Conservation (phyloP, 352 stramenopile species). For the Peronospora farinosa region DNA sequence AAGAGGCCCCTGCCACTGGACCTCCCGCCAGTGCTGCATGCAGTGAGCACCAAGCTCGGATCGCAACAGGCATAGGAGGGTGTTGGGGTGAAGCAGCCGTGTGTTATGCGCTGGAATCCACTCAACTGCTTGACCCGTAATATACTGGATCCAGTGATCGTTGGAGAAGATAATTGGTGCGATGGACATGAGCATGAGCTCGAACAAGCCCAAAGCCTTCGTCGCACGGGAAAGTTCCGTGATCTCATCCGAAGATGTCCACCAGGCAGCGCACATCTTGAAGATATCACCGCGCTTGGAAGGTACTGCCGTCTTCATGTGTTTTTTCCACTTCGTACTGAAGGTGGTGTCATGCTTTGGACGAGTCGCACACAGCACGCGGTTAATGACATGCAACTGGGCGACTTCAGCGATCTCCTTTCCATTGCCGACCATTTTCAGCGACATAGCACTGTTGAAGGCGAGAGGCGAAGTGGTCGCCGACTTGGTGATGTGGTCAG, state of each 20-base stretch:
- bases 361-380: neutral
- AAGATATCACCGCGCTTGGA: too few species aligned
- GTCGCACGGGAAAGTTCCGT: neutral
- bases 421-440: neutral
- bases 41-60: neutral
- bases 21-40: neutral
- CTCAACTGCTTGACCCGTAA: neutral
- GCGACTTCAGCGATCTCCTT: neutral
- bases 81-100: neutral
- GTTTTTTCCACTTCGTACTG: conserved; percentile 2
- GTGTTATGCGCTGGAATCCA: conserved; percentile 1
- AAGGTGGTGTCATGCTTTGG: neutral
- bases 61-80: neutral
- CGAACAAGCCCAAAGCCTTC: neutral
- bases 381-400: neutral
- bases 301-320: too few species aligned
- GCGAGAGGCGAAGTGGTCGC: neutral
- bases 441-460: neutral
- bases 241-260: neutral
- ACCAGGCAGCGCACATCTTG: too few species aligned
- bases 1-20: neutral
- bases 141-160: conserved; percentile 1
- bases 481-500: neutral
- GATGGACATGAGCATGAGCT: neutral
- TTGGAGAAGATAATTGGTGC: neutral